Evolutionary conservation across 495 filamentous ascomycete genomes (phyloP).

Genomic region (Penicillium manginii): DNA sequence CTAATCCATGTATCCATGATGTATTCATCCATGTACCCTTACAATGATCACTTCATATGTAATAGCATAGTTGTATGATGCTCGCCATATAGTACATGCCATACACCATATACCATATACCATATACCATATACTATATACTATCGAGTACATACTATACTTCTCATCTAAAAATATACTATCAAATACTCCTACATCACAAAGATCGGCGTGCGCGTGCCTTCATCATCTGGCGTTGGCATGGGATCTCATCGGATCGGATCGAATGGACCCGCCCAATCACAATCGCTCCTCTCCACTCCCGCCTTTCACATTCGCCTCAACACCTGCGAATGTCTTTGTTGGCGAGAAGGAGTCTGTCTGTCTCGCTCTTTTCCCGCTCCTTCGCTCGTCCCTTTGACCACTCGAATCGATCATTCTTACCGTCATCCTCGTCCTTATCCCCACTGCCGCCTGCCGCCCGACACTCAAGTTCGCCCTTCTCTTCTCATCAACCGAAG

Average conservation of each 20-base stretch:
- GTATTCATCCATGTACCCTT: not conserved
- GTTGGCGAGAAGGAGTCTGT: conserved; percentile 15
- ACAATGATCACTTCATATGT: not conserved
- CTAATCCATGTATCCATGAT: not conserved
- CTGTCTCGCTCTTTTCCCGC: conserved; percentile 12
- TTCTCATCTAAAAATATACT: not conserved
- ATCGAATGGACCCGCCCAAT: conserved; percentile 19
- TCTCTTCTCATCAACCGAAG: conserved; percentile 11
- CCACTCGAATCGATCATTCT: too few relatives aligned
- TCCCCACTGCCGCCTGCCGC: not conserved
- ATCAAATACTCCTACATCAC: too few relatives aligned
- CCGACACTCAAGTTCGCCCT: conserved; percentile 2
- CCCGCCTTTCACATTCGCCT: conserved; percentile 11
- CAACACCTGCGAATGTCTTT: conserved; percentile 22
- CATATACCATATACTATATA: not conserved
- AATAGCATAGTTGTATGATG: not conserved
- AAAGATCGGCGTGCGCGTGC: conserved; percentile 21
- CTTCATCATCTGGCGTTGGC: not conserved
- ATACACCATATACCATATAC: not conserved
- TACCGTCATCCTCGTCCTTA: not conserved
- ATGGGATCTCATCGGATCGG: conserved; percentile 25
- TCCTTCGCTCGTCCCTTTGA: not conserved
- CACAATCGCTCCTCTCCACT: conserved; percentile 12
- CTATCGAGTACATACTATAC: too few relatives aligned
- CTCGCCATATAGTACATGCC: not conserved